phyloP scores from a whole-genome alignment of 306 rosid species.

The Rosa lucieae region DNA sequence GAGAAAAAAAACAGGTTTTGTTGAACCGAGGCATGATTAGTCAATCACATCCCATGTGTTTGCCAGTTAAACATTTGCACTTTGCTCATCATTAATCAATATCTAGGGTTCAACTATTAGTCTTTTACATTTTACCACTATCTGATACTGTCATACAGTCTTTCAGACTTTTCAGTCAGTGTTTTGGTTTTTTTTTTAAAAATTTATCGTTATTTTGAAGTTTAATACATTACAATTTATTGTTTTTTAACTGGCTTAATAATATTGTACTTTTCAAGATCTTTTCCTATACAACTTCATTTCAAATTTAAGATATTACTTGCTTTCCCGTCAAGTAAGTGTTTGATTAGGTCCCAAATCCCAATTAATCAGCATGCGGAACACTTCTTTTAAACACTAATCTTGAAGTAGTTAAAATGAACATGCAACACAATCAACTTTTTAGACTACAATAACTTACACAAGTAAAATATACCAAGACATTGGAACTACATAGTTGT shows the following conservation, averaged over 20 bases:
- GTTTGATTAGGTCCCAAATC: constrained; percentile 2
- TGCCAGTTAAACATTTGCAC: background rate
- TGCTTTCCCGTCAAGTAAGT: constrained; percentile 15
- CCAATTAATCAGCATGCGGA: constrained; percentile 4
- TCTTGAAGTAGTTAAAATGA: background rate
- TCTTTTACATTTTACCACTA: too few species aligned
- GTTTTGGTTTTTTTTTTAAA: background rate
- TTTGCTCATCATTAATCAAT: background rate
- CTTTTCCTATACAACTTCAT: background rate
- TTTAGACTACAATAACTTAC: background rate
- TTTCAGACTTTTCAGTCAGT: too few species aligned
- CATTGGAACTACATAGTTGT: background rate
- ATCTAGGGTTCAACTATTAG: background rate
- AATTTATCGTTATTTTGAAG: too few species aligned
- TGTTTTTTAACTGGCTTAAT: too few species aligned
- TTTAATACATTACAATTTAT: too few species aligned
- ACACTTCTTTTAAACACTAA: background rate
- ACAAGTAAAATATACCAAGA: background rate
- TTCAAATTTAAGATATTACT: background rate
- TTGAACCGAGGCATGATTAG: constrained; percentile 4
- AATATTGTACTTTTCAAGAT: background rate
- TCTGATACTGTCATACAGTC: too few species aligned
- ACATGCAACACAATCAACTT: constrained; percentile 8
- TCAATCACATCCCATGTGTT: constrained; percentile 10
- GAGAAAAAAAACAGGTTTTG: background rate